Evolutionary conservation across 257 asterid species (phyloP), one percentile per base, ranked within the genome.

Genomic region (Solanum bulbocastanum): DNA sequence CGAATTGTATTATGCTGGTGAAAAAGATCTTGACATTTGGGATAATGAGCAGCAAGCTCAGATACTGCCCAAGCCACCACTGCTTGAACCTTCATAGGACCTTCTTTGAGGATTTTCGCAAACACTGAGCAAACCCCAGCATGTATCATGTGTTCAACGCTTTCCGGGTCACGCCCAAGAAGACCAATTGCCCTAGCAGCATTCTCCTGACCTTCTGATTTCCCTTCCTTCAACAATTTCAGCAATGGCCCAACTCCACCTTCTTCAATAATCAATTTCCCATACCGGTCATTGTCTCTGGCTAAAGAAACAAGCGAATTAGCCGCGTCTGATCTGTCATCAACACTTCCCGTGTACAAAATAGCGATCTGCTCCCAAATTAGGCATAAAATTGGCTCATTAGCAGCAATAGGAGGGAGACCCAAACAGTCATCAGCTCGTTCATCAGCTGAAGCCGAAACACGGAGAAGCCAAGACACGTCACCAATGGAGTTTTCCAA

Each of bases 311-410:
- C 98, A 23, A 95, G 91, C 0, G 95, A 94, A 0, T 94, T 95
- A 0, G 96, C 98, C 11, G 97, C 96, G 56, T 93, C 98, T 71
- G 91, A 89, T 10, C 95, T 94, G 37, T 90, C 93, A 72, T 93
- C 98, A 20, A 89, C 68, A 32, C 91, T 85, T 6, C 97, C 96
- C 5, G 94, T 93, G 87, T 84, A 92, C 69, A 95, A 84, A 10
- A 91, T 92, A 36, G 98, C 98, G 88, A 95, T 94, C 89, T 94
- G 98, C 87, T 95, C 96, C 98, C 98, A 95, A 8, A 95, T 95
- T 35, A 95, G 91, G 87, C 92, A 84, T 44, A 95, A 91, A 40
- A 95, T 95, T 2, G 98, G 98, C 83, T 94, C 98, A 68, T 93
- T 94, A 84, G 95, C 94, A 44, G 98, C 98, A 88, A 95, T 95